Percentiles rank a stretch among this genome's conserved stretches.
Evolutionary conservation across 345 rosid genomes (phyloP).

Genomic region (Linum trigynum): DNA sequence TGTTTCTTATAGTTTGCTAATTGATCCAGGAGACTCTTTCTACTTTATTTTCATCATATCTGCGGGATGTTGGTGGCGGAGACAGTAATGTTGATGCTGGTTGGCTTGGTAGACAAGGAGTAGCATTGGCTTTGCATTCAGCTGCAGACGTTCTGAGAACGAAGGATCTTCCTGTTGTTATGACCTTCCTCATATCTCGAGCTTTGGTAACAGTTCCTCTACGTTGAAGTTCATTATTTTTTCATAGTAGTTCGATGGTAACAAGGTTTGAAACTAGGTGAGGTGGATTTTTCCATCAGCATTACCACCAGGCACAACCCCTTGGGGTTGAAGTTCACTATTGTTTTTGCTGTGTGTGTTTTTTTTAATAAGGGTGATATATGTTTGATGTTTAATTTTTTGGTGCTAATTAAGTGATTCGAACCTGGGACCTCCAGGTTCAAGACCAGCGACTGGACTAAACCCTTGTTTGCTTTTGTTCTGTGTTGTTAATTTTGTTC

Average conservation of each 20-base stretch:
- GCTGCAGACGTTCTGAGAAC: constrained; percentile 87
- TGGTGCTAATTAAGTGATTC: no score
- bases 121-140: constrained; percentile 81
- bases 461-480: no score
- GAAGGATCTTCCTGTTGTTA: constrained; percentile 91
- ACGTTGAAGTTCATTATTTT: neutral
- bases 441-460: no score
- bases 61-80: constrained; percentile 53
- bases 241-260: neutral
- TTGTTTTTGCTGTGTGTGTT: no score
- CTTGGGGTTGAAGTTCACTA: neutral
- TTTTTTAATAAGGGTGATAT: no score
- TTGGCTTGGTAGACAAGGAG: constrained; percentile 93
- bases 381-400: no score
- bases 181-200: constrained; percentile 92
- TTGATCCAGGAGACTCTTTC: constrained; percentile 76
- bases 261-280: neutral
- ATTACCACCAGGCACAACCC: neutral
- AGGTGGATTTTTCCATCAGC: neutral
- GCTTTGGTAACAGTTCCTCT: constrained; percentile 56
- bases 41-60: constrained; percentile 75
- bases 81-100: constrained; percentile 64
- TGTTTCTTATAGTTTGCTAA: constrained; percentile 15
- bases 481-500: no score
- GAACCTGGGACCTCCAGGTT: no score